Base-by-base conservation (phyloP, 1,284 basidiomycete species). In the Cerrena zonata region DNA sequence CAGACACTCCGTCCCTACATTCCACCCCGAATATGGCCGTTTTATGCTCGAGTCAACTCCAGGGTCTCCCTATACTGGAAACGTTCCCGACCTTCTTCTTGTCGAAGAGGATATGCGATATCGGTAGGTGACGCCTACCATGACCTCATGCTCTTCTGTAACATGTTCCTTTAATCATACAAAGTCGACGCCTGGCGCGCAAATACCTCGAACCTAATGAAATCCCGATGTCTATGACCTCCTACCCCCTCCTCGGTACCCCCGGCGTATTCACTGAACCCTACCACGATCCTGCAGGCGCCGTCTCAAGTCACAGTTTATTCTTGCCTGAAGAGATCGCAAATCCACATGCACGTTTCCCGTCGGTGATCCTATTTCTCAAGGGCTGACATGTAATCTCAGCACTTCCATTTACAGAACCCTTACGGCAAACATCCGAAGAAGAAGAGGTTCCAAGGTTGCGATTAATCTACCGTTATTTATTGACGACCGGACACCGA, bases 31-130 rank as follows among this genome's bases (percentile, higher is more conserved):
- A 69, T 99, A 95, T 72, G 96, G 95, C 45, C 82, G 94, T 38
- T 99, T 92, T 75, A 99, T 99, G 96, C 78, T 99, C 51, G 96
- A 99, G 69, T 94, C 92, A 5, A 99, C 95, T 0, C 96, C 96
- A 0, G 96, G 96, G 2, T 80, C 82, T 39, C 96, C 96, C 1
- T 99, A 97, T 71, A 89, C 91, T 4, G 92, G 91, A 15, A 86
- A 80, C 22, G 81, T 95, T 34, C 76, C 77, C 45, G 92, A 96
- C 67, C 77, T 99, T 13, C 75, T 96, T 44, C 81, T 84, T 4
- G 95, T 99, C 7, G 95, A 99, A 72, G 71, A 74, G 46, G 93
- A 99, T 71, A 99, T 99, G 96, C 84, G 86, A 39, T 90, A 91
- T 65, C 78, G 89, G 89, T 84, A 71, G 47, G 50, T 46, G 13